Conservation (phyloP, 2,329 filamentous ascomycete species). For the Colletotrichum tamarilloi region DNA sequence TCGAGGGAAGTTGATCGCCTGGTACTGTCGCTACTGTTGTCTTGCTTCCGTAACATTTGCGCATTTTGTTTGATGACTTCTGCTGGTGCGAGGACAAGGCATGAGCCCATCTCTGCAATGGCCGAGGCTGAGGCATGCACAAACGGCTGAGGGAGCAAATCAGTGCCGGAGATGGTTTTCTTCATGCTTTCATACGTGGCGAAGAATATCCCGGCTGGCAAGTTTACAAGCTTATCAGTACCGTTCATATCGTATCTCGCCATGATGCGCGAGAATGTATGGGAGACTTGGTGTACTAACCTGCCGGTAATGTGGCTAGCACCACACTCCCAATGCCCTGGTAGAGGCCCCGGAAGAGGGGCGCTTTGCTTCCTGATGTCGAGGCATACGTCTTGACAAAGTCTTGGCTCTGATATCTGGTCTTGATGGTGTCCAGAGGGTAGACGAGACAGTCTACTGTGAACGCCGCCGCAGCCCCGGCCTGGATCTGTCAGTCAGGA, state of each 20-base stretch:
- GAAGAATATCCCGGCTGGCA: constrained; percentile 83
- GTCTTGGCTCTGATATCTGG: constrained; percentile 82
- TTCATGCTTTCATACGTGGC: constrained; percentile 88
- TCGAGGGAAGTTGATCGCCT: constrained; percentile 56
- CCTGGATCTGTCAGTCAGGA: constrained; percentile 58
- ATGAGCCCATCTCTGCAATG: constrained; percentile 84
- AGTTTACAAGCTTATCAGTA: background rate
- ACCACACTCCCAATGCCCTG: constrained; percentile 90
- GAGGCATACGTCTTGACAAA: constrained; percentile 75
- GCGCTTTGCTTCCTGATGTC: constrained; percentile 62
- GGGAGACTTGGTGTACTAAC: constrained; percentile 51
- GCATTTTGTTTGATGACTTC: constrained; percentile 96
- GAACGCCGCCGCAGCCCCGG: constrained; percentile 86
- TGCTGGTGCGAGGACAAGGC: constrained; percentile 86
- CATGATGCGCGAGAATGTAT: background rate
- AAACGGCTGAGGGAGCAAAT: constrained; percentile 72
- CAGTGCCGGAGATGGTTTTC: constrained; percentile 63
- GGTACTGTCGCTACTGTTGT: constrained; percentile 30
- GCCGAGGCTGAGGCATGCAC: constrained; percentile 81
- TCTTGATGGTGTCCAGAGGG: constrained; percentile 91
- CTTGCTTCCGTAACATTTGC: constrained; percentile 73
- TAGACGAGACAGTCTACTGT: constrained; percentile 88
- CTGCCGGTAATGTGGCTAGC: constrained; percentile 87
- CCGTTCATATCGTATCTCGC: background rate
- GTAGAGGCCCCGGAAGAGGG: constrained; percentile 80